Base-by-base conservation (phyloP, 164 flowering plant genomes). In the Euptelea pleiosperma region DNA sequence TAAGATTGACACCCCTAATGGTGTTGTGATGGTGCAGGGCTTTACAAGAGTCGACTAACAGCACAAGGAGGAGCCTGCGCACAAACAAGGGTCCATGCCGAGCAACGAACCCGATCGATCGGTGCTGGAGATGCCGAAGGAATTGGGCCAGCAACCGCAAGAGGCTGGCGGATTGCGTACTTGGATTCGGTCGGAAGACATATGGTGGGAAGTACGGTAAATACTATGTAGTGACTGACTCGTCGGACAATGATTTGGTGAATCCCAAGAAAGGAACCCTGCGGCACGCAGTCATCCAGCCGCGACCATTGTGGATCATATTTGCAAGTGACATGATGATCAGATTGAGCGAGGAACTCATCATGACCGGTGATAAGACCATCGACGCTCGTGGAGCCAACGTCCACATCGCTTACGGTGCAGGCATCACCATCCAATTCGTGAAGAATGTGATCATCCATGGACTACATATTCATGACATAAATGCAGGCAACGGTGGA, bases 61-160 rank as follows among this genome's bases (percentile, higher is more conserved):
- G 65, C 62, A 79, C 83, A 24, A 79, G 88, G 46, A 74, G 94
- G 55, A 36, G 33, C 46, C 48, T 85, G 41, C 22, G 55, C 28
- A 47, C 29, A 15, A 18, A 75, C 64, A 40, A 24, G 0, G 73
- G 74, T 0, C 66, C 65, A 16, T 88, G 92, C 75, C 2, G 5
- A 59, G 92, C 88, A 0, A 78, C 81, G 1, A 88, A 88, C 72
- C 96, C 96, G 0, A 88, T 88, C 16, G 96, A 88, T 63, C 26
- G 73, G 0, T 88, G 92, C 75, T 88, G 96, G 96, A 71, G 92
- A 64, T 88, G 96, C 58, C 63, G 60, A 4, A 52, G 57, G 0
- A 57, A 82, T 52, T 88, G 96, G 96, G 79, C 71, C 0, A 28
- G 28, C 0, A 46, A 86, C 62, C 62, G 96, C 33, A 73, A 75